A percentile compares a stretch with the other conserved stretches of the same genome.
Conservation (phyloP, 192 early-diverging fungal species). For the Backusella sp. region DNA sequence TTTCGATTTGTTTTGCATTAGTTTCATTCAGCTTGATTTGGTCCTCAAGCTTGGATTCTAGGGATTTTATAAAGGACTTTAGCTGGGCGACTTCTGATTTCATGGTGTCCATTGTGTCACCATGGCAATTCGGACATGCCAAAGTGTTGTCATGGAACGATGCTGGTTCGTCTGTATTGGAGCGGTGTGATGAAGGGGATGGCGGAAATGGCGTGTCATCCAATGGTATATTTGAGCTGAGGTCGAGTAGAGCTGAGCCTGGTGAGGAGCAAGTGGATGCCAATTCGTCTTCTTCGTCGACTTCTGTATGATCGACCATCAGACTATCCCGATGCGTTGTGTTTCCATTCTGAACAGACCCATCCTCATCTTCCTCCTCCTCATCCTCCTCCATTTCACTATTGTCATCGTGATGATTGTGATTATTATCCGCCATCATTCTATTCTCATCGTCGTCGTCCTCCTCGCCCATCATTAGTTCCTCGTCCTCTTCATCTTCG, state of each 20-base stretch:
- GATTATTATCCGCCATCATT: neutral
- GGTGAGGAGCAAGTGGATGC: conserved; percentile 26
- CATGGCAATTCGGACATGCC: neutral
- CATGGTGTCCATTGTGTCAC: neutral
- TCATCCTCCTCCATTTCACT: conserved; percentile 14
- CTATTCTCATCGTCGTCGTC: neutral
- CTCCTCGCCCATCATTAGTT: neutral
- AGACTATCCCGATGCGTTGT: neutral
- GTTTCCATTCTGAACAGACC: neutral
- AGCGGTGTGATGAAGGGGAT: neutral
- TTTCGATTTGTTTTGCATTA: neutral
- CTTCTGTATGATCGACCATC: conserved; percentile 5
- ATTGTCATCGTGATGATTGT: neutral
- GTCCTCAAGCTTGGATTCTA: conserved; percentile 13
- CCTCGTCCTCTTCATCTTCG: conserved; percentile 3
- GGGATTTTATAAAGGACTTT: neutral
- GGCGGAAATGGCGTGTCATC: neutral
- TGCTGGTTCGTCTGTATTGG: neutral
- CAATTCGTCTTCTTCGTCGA: conserved; percentile 33
- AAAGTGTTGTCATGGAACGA: neutral
- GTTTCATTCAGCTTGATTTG: conserved; percentile 6
- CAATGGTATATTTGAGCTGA: neutral
- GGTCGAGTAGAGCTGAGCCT: conserved; percentile 4
- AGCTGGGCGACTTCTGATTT: neutral
- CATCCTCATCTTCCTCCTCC: neutral